Conservation (phyloP, 805 yeast species). For the Cyberlindnera veronae region DNA sequence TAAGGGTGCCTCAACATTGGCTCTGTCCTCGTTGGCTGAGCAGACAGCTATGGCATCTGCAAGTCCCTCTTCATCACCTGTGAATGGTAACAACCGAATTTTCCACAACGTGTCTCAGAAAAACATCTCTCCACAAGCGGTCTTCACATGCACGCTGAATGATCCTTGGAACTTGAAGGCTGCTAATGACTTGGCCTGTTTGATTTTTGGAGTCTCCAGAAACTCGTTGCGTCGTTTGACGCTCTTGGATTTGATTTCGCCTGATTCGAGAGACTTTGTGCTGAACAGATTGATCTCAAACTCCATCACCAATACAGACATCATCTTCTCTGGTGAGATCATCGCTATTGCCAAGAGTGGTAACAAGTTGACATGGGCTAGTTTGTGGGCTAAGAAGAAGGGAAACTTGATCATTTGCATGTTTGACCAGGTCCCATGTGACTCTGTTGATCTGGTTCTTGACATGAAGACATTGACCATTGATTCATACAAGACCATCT, state of each 20-base stretch:
- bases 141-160: slow-evolving; percentile 70
- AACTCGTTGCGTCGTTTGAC: slow-evolving; percentile 57
- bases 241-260: slow-evolving; percentile 72
- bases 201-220: slow-evolving; percentile 78
- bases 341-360: slow-evolving; percentile 74
- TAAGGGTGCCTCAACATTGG: slow-evolving; percentile 29
- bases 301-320: slow-evolving; percentile 33
- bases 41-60: slow-evolving; percentile 10
- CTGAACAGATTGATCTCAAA: slow-evolving; percentile 46
- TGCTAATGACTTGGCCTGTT: slow-evolving; percentile 85
- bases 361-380: slow-evolving; percentile 71
- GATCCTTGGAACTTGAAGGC: slow-evolving; percentile 81
- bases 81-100: slow-evolving; percentile 37
- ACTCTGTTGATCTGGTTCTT: slow-evolving; percentile 55
- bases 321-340: slow-evolving; percentile 78
- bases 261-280: slow-evolving; percentile 71
- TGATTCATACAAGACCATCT: slow-evolving; percentile 22
- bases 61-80: slow-evolving; percentile 4
- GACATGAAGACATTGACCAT: slow-evolving; percentile 22
- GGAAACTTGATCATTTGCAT: slow-evolving; percentile 73
- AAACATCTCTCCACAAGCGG: slow-evolving; percentile 74
- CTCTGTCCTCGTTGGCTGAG: slow-evolving; percentile 27
- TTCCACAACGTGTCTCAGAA: slow-evolving; percentile 70
- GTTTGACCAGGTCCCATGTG: slow-evolving; percentile 80
- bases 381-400: slow-evolving; percentile 84